Base-by-base conservation (phyloP, 2,329 filamentous ascomycete species). In the Raffaelea ambrosiae region DNA sequence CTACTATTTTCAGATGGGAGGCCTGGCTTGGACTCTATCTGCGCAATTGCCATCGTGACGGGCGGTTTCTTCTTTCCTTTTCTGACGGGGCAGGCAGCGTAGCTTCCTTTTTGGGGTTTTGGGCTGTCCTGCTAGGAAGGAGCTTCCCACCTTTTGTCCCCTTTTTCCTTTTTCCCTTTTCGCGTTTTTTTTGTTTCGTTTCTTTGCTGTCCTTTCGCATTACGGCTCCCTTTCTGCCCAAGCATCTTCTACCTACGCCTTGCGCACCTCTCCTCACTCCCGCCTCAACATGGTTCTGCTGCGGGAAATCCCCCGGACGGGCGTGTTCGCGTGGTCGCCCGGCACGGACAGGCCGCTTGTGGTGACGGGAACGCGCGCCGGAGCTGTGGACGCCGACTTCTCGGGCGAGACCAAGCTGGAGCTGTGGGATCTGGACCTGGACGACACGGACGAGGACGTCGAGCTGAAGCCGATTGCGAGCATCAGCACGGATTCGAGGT, bases 351-450 rank as follows among this genome's bases (percentile, higher is more conserved):
- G 83, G 57, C 89, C 91, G 58, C 75, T 95, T 57, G 74, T 98
- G 55, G 91, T 88, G 51, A 98, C 93, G 23, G 93, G 93, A 59
- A 98, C 93, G 42, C 84, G 90, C 58, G 90, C 93, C 52, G 93
- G 93, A 54, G 93, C 93, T 59, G 89, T 98, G 39, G 89, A 95
- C 68, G 90, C 88, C 58, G 90, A 97, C 67, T 98, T 98, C 69
- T 97, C 93, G 23, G 93, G 93, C 66, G 90, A 97, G 66, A 96
- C 89, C 54, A 91, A 91, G 70, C 73, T 98, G 49, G 93, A 98
- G 72, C 76, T 98, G 52, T 98, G 93, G 93, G 88, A 97, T 68
- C 74, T 98, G 56, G 83, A 81, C 61, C 75, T 97, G 56, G 88
- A 94, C 65, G 81, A 82, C 65, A 69, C 80, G 53, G 76, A 85